Conservation (phyloP, 495 filamentous ascomycete species). For the Platismatia glauca region DNA sequence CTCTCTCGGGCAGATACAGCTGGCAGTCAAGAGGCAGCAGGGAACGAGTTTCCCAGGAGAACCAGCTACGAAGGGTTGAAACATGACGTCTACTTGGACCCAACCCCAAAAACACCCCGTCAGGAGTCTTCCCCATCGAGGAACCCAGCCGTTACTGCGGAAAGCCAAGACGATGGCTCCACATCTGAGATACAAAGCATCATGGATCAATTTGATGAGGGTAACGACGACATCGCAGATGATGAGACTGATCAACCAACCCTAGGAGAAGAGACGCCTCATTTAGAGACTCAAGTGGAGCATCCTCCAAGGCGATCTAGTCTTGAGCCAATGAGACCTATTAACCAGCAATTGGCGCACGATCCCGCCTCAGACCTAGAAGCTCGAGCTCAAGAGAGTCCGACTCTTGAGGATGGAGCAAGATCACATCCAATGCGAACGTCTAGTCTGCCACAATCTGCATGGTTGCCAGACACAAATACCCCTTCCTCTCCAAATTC, state of each 20-base stretch:
- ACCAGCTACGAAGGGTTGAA: slow-evolving; percentile 22
- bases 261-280: slow-evolving; percentile 61
- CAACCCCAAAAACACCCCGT: slow-evolving; percentile 51
- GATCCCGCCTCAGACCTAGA: slow-evolving; percentile 1
- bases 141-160: not conserved
- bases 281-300: slow-evolving; percentile 51
- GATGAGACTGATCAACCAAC: slow-evolving; percentile 78
- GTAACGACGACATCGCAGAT: slow-evolving; percentile 52
- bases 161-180: slow-evolving; percentile 47
- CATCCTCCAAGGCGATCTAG: slow-evolving; percentile 81
- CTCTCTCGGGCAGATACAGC: not conserved
- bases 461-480: slow-evolving; percentile 8
- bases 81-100: slow-evolving; percentile 53
- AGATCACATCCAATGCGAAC: slow-evolving; percentile 7
- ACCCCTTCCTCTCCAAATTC: slow-evolving; percentile 16
- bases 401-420: not conserved
- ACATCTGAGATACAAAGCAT: slow-evolving; percentile 89
- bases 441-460: slow-evolving; percentile 18
- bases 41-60: not conserved
- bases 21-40: too few relatives aligned
- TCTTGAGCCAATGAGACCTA: slow-evolving; percentile 57
- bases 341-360: slow-evolving; percentile 22
- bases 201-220: slow-evolving; percentile 75
- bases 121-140: slow-evolving; percentile 11
- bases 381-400: not conserved